A percentile compares a stretch with the other conserved stretches of the same genome.
Evolutionary conservation across 441 rosid species (phyloP).

Genomic region (Pelargonium fulgidum): DNA sequence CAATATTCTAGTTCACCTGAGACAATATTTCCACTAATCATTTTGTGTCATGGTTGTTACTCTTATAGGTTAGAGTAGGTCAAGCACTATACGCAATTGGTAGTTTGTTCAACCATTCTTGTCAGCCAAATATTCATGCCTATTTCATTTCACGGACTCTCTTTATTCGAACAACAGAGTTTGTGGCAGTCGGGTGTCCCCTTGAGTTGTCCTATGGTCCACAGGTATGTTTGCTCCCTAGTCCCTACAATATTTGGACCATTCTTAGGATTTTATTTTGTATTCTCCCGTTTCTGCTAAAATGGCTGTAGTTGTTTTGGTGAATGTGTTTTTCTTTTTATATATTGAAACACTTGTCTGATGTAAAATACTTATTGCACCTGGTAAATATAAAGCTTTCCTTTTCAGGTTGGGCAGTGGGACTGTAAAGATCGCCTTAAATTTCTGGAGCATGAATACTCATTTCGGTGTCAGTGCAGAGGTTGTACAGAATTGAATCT

Average conservation of each 20-base stretch:
- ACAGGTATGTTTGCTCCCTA: slow-evolving; percentile 39
- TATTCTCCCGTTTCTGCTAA: slow-evolving; percentile 6
- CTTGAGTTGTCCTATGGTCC: slow-evolving; percentile 88
- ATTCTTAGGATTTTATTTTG: slow-evolving; percentile 7
- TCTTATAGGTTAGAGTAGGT: slow-evolving; percentile 62
- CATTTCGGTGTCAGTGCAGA: slow-evolving; percentile 57
- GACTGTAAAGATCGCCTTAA: slow-evolving; percentile 58
- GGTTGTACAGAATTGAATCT: slow-evolving; percentile 60
- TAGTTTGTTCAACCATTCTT: slow-evolving; percentile 84
- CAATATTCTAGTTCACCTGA: background rate
- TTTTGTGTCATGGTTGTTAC: slow-evolving; percentile 17
- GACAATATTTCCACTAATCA: slow-evolving; percentile 7
- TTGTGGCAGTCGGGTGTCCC: slow-evolving; percentile 46
- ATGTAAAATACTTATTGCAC: background rate
- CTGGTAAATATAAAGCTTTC: slow-evolving; percentile 7
- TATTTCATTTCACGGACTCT: slow-evolving; percentile 80
- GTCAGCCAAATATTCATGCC: slow-evolving; percentile 78
- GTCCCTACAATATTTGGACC: background rate
- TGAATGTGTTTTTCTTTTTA: background rate
- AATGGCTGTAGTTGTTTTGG: background rate
- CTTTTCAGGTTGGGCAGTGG: slow-evolving; percentile 71
- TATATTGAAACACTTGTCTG: background rate
- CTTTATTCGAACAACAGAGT: slow-evolving; percentile 51
- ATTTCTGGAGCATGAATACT: slow-evolving; percentile 67
- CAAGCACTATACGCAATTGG: slow-evolving; percentile 65